Base-by-base conservation (phyloP, 1,284 basidiomycete species). In the Cutaneotrichosporon cyanovorans region DNA sequence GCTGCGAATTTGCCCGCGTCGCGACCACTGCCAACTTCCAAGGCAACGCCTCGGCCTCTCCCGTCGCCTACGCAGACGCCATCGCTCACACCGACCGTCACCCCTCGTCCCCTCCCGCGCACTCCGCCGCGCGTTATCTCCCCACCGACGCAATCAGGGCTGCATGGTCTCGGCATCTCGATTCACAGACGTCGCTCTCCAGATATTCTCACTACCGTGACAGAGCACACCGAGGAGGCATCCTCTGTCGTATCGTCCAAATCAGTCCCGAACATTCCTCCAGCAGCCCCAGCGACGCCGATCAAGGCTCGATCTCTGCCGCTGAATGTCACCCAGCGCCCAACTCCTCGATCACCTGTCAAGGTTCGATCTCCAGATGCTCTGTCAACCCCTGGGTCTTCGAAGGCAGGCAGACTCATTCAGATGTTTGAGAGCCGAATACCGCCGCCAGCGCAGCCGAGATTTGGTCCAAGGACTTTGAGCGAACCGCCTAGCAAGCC, bases 171-270 rank as follows among this genome's bases (percentile, higher is more conserved):
- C 8, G 12, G 12, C 25, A 28, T 28, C 7, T 7, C 12, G 8
- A 28, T 28, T 7, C 25, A 7, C 25, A 12, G 25, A 12, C 25
- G 25, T 28, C 25, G 25, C 25, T 28, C 25, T 7, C 77, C 83
- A 21, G 87, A 84, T 53, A 82, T 88, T 49, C 82, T 90, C 11
- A 79, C 81, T 0, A 76, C 82, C 4, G 89, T 85, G 85, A 46
- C 61, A 22, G 56, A 57, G 14, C 49, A 58, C 23, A 51, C 42
- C 5, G 45, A 40, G 9, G 40, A 42, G 40, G 35, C 36, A 10
- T 14, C 25, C 15, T 31, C 35, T 2, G 42, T 30, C 3, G 42
- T n/a, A 9, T 12, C 25, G 10, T 18, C 23, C n/a, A n/a, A n/a
- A n/a, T n/a, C n/a, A n/a, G n/a, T n/a, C n/a, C n/a, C n/a, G n/a